phyloP scores from a whole-genome alignment of 192 early-diverging fungal species.

The Glomus cerebriforme region DNA sequence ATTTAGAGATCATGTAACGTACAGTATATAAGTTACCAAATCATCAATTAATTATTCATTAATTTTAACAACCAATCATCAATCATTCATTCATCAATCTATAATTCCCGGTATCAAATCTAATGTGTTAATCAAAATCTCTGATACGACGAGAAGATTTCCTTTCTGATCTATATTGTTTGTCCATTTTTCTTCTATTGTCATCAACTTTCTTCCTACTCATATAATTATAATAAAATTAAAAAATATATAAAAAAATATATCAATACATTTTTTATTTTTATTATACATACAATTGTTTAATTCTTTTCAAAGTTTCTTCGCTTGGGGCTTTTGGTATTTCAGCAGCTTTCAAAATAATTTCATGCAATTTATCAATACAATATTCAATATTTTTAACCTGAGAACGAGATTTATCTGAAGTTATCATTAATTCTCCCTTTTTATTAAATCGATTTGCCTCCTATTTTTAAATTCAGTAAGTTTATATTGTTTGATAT shows the following conservation, averaged over 20 bases:
- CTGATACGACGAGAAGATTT: conserved; percentile 47
- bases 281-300: conserved; percentile 51
- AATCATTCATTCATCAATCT: too few species aligned
- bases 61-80: too few species aligned
- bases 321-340: conserved; percentile 68
- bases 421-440: conserved; percentile 74
- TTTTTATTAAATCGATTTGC: conserved; percentile 62
- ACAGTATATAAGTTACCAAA: too few species aligned
- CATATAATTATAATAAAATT: conserved; percentile 9
- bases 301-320: conserved; percentile 62
- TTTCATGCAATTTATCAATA: conserved; percentile 65
- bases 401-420: conserved; percentile 77
- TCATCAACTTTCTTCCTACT: conserved; percentile 59
- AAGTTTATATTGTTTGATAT: neutral
- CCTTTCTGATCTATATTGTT: conserved; percentile 65
- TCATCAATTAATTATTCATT: too few species aligned
- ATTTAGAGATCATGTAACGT: too few species aligned
- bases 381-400: conserved; percentile 80
- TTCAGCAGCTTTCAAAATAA: conserved; percentile 60
- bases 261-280: neutral
- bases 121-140: neutral
- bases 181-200: conserved; percentile 57
- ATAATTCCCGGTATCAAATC: too few species aligned
- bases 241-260: neutral
- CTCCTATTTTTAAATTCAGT: conserved; percentile 37